Percentiles rank a stretch among this genome's conserved stretches.
These are phyloP conservation scores for Isabelozyma gotoi DNA, from an alignment of 805 yeast genomes.

Conservation along the genomic window DNA sequence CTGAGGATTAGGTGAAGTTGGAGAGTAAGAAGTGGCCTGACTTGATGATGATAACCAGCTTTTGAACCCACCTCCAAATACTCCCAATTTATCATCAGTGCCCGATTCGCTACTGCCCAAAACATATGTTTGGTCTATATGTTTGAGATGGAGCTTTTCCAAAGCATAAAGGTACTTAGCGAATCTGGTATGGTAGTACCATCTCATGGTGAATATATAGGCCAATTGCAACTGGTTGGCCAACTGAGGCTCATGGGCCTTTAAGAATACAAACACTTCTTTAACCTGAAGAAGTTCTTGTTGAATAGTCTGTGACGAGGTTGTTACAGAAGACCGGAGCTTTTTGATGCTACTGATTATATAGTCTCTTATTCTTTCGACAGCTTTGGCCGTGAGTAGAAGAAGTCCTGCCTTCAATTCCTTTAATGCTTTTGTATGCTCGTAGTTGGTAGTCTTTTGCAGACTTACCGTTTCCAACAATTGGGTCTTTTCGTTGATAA, in stretches of 20 bases:
- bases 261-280: conserved; percentile 60
- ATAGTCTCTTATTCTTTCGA: conserved; percentile 75
- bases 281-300: conserved; percentile 59
- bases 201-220: conserved; percentile 82
- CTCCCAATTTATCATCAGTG: conserved; percentile 18
- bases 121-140: conserved; percentile 55
- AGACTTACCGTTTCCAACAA: conserved; percentile 31
- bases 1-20: conserved; percentile 3
- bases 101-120: conserved; percentile 44
- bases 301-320: conserved; percentile 76
- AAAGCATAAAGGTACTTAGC: conserved; percentile 73
- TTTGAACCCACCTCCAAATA: conserved; percentile 22
- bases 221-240: conserved; percentile 77
- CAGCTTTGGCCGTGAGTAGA: conserved; percentile 56
- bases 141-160: conserved; percentile 56
- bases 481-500: conserved; percentile 56
- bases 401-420: conserved; percentile 41
- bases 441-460: conserved; percentile 13
- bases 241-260: conserved; percentile 53
- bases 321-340: conserved; percentile 54
- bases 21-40: conserved; percentile 11
- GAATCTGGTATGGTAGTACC: conserved; percentile 87
- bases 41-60: conserved; percentile 22
- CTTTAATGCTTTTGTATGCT: conserved; percentile 22
- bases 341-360: conserved; percentile 62